A percentile compares a stretch with the other conserved stretches of the same genome.
phyloP scores from a whole-genome alignment of 1,284 basidiomycete genomes.

The Pholiota adiposa region DNA sequence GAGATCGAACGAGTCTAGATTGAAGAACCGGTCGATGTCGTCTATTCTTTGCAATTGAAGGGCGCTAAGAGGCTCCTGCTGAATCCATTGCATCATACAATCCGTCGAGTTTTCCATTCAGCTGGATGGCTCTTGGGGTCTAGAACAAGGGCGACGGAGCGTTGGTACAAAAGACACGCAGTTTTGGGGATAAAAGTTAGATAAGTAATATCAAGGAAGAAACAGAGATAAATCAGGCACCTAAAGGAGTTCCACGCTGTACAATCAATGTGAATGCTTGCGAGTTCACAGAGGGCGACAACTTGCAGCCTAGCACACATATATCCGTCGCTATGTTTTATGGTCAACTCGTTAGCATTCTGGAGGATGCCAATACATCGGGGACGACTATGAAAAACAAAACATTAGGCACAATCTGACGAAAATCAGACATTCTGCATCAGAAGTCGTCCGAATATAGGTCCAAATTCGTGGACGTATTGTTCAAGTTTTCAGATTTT shows the following conservation, averaged over 20 bases:
- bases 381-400: neutral
- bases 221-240: neutral
- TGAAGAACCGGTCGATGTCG: neutral
- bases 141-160: neutral
- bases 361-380: neutral
- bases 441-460: neutral
- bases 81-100: neutral
- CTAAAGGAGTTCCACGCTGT: neutral
- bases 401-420: neutral
- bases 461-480: neutral
- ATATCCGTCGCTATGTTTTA: neutral
- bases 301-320: neutral
- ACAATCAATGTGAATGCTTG: neutral
- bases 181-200: neutral
- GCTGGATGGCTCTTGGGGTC: neutral
- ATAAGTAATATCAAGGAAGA: neutral
- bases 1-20: neutral
- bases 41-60: neutral
- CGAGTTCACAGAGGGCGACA: neutral
- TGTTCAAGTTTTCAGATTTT: neutral
- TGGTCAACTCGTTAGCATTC: neutral
- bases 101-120: neutral
- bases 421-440: neutral
- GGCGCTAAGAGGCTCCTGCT: neutral
- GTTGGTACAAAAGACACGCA: neutral